These are phyloP conservation scores for Corynascus novoguineensis DNA, from an alignment of 495 filamentous ascomycete genomes.

Conservation along the genomic window DNA sequence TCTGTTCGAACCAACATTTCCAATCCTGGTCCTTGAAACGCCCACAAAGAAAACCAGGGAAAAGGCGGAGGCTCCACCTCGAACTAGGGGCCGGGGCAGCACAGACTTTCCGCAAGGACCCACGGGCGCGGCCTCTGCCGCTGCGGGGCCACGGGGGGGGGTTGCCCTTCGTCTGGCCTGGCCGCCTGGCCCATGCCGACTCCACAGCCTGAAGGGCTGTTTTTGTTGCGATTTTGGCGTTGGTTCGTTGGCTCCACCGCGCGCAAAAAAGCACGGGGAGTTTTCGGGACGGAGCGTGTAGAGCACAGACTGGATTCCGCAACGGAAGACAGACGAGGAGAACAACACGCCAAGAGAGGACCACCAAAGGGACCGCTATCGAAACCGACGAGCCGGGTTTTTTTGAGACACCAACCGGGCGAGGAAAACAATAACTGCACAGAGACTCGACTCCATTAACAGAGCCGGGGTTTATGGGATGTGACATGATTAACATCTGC, in stretches of 20 bases:
- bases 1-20: too few species aligned
- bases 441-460: too few species aligned
- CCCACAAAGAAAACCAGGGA: not conserved
- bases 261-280: constrained; percentile 14
- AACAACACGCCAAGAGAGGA: too few species aligned
- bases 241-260: constrained; percentile 5
- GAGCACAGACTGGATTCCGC: not conserved
- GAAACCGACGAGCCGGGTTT: not conserved
- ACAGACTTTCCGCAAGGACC: not conserved
- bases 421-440: too few species aligned
- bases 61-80: not conserved
- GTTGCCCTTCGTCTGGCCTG: not conserved
- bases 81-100: not conserved
- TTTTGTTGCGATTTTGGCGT: not conserved
- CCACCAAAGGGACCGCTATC: too few species aligned
- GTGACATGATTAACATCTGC: constrained; percentile 3
- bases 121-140: constrained; percentile 8
- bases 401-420: not conserved
- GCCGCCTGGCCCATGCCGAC: not conserved
- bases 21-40: too few species aligned
- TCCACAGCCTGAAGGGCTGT: too few species aligned
- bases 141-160: constrained; percentile 2
- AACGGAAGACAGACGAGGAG: not conserved
- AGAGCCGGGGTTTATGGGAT: not conserved
- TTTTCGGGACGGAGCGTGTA: not conserved